Evolutionary conservation across 108 stramenopile species (phyloP).

Genomic region (Chaetoceros muelleri): DNA sequence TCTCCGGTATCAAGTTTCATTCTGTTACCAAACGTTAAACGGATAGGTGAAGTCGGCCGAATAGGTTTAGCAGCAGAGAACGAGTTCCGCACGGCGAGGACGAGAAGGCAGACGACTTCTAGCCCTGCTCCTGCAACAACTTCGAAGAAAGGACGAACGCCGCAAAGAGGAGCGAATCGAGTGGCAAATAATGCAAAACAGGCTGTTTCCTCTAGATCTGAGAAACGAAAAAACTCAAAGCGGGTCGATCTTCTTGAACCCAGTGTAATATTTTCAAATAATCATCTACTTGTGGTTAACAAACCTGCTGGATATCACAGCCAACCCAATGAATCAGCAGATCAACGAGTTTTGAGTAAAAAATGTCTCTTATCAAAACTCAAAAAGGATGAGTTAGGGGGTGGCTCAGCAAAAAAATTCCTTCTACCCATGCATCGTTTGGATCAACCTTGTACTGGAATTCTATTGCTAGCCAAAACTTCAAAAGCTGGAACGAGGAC

Average conservation of each 20-base stretch:
- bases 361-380: constrained; percentile 63
- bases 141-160: no score
- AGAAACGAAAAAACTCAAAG: no score
- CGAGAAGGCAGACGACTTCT: no score
- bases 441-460: constrained; percentile 81
- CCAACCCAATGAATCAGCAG: constrained; percentile 33
- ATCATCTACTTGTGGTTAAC: constrained; percentile 71
- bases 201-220: no score
- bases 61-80: no score
- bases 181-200: no score
- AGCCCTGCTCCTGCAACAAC: no score
- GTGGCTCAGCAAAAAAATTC: constrained; percentile 57
- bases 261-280: constrained; percentile 54
- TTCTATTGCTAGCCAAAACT: constrained; percentile 66
- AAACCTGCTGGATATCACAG: constrained; percentile 84
- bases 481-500: constrained; percentile 67
- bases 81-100: no score
- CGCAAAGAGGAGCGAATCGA: no score
- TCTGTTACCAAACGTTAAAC: no score
- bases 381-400: constrained; percentile 40
- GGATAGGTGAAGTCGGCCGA: no score
- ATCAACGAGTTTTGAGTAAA: constrained; percentile 6
- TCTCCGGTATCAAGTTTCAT: no score
- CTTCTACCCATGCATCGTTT: constrained; percentile 65
- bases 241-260: constrained; percentile 8